These are phyloP conservation scores for Anisogramma anomala DNA, from an alignment of 2,329 filamentous ascomycete species.

Conservation along the genomic window DNA sequence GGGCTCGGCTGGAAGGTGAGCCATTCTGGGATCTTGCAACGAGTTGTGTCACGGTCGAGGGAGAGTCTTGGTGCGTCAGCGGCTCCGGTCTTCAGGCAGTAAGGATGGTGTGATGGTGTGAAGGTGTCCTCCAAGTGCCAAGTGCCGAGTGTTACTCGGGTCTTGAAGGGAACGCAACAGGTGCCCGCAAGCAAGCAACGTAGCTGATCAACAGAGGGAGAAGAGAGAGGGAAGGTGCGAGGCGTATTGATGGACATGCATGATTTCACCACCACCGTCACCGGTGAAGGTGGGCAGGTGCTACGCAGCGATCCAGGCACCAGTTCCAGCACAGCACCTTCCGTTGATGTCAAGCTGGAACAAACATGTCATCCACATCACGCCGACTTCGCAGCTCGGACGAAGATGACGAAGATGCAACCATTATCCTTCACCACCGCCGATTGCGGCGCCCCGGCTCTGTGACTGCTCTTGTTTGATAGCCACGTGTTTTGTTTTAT, in stretches of 20 bases:
- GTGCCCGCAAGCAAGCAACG: too few species aligned
- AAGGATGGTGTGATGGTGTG: too few species aligned
- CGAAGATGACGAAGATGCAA: too few species aligned
- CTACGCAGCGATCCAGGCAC: not conserved
- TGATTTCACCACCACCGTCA: too few species aligned
- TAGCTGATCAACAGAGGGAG: too few species aligned
- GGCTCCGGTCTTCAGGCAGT: not conserved
- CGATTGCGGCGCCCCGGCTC: not conserved
- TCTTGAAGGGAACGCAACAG: too few species aligned
- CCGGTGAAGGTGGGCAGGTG: not conserved
- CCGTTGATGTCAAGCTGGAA: not conserved
- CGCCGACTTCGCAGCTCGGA: too few species aligned
- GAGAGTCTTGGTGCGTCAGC: not conserved
- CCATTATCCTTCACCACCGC: too few species aligned
- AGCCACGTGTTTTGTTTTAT: not conserved
- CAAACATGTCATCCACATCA: not conserved
- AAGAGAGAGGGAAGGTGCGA: not conserved
- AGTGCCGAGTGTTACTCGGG: too few species aligned
- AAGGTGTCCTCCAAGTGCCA: too few species aligned
- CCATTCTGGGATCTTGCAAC: constrained; percentile 61
- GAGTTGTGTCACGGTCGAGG: not conserved
- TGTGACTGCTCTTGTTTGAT: not conserved
- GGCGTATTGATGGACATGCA: constrained; percentile 9
- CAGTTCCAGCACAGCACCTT: not conserved
- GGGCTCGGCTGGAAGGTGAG: constrained; percentile 76